Conservation (phyloP, 2,329 filamentous ascomycete genomes). For the Apiospora pterosperma region DNA sequence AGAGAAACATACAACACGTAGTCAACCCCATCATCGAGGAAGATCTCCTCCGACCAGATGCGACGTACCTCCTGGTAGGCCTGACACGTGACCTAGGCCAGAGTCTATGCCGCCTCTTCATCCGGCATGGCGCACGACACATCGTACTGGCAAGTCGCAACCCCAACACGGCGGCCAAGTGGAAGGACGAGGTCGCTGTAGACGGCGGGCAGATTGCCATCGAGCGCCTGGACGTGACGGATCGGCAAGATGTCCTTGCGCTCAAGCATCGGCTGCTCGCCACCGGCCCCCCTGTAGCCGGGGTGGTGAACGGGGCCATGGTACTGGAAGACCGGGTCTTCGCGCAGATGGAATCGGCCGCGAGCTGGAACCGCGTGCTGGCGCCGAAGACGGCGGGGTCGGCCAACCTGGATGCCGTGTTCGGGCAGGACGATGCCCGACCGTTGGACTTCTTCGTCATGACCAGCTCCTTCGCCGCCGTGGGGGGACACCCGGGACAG, state of each 20-base stretch:
- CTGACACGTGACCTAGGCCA: conserved; percentile 42
- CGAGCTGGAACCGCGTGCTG: conserved; percentile 34
- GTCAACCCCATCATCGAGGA: conserved; percentile 21
- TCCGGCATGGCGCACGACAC: conserved; percentile 33
- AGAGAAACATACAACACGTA: conserved; percentile 23
- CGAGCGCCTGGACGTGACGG: conserved; percentile 23
- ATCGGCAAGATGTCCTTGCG: conserved; percentile 20
- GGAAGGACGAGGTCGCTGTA: conserved; percentile 27
- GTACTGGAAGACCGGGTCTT: conserved; percentile 41
- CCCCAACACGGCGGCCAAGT: conserved; percentile 24
- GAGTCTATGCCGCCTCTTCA: conserved; percentile 36
- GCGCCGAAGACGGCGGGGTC: conserved; percentile 38
- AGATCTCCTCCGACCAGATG: conserved; percentile 25
- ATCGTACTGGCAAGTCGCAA: conserved; percentile 38
- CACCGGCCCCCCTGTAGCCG: conserved; percentile 27
- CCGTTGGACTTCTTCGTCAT: conserved; percentile 45
- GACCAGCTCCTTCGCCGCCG: conserved; percentile 42
- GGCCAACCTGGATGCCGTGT: conserved; percentile 34
- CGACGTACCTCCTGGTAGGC: conserved; percentile 38
- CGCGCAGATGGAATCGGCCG: conserved; percentile 33
- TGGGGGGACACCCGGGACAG: conserved; percentile 41
- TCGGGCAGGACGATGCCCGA: conserved; percentile 20
- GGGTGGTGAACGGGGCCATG: conserved; percentile 43
- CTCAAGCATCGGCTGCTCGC: conserved; percentile 20
- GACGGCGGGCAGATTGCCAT: conserved; percentile 21